Evolutionary conservation across 495 filamentous ascomycete species (phyloP).

Genomic region (Penicillium cataractarum): DNA sequence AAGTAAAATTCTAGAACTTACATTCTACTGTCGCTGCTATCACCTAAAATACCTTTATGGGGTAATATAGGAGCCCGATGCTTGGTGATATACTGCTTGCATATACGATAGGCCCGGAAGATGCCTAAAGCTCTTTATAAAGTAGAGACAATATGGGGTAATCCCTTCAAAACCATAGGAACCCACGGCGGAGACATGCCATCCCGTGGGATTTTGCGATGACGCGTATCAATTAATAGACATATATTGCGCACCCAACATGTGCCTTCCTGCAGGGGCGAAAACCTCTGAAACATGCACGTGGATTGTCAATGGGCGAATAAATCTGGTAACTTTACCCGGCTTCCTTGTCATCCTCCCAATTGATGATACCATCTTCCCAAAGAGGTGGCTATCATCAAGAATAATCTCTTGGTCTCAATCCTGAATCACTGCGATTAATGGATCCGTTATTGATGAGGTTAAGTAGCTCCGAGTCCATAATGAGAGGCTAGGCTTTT

Average conservation of each 20-base stretch:
- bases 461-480: no score
- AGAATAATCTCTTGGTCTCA: no score
- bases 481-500: no score
- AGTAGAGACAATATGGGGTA: not conserved
- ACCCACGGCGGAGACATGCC: not conserved
- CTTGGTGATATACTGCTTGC: no score
- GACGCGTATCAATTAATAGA: not conserved
- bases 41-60: no score
- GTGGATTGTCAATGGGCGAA: not conserved
- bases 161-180: not conserved
- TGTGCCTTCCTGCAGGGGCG: not conserved
- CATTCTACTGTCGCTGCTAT: no score
- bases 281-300: not conserved
- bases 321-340: not conserved
- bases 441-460: no score
- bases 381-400: no score
- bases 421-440: no score
- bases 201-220: not conserved
- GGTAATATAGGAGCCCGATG: no score
- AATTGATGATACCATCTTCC: not conserved
- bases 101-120: not conserved
- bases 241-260: not conserved
- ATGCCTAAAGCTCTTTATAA: not conserved
- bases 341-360: not conserved
- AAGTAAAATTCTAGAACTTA: no score